These are phyloP conservation scores for Cercospora beticola DNA, from an alignment of 2,329 filamentous ascomycete genomes.

Conservation along the genomic window DNA sequence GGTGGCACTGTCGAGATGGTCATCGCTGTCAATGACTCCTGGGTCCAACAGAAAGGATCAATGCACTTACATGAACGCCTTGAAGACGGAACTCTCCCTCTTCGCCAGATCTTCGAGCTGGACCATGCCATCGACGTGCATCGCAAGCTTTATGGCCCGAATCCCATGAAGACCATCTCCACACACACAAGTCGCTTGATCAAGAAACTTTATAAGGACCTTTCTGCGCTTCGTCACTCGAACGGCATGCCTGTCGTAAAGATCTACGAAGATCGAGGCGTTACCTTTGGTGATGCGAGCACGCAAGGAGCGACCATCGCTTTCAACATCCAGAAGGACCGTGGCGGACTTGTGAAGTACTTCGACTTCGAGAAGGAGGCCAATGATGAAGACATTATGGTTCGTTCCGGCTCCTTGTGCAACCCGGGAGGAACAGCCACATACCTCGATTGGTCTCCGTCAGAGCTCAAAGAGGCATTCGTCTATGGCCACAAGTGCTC, in stretches of 20 bases:
- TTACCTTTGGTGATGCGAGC: slow-evolving; percentile 45
- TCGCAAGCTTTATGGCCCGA: slow-evolving; percentile 63
- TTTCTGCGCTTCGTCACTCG: slow-evolving; percentile 63
- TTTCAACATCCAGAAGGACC: slow-evolving; percentile 72
- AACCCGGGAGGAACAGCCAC: slow-evolving; percentile 82
- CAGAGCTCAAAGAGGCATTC: slow-evolving; percentile 80
- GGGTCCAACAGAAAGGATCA: slow-evolving; percentile 71
- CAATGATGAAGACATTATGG: slow-evolving; percentile 70
- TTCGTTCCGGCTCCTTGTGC: slow-evolving; percentile 83
- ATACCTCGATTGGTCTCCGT: slow-evolving; percentile 67
- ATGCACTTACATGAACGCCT: slow-evolving; percentile 71
- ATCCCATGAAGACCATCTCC: slow-evolving; percentile 63
- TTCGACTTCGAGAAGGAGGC: slow-evolving; percentile 84
- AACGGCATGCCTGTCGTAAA: slow-evolving; percentile 66
- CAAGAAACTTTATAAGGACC: slow-evolving; percentile 56
- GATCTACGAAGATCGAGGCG: slow-evolving; percentile 55
- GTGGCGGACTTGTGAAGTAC: slow-evolving; percentile 72
- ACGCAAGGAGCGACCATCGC: slow-evolving; percentile 72
- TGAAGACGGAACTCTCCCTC: slow-evolving; percentile 85
- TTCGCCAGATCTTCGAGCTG: slow-evolving; percentile 83
- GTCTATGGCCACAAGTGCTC: slow-evolving; percentile 81
- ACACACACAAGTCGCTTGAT: slow-evolving; percentile 68
- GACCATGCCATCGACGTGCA: slow-evolving; percentile 72
- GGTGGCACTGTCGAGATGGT: slow-evolving; percentile 93
- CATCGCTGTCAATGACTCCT: slow-evolving; percentile 66